A percentile compares a stretch with the other conserved stretches of the same genome.
These are phyloP conservation scores for Hypoxylon lenormandii DNA, from an alignment of 495 filamentous ascomycete species.

Conservation along the genomic window DNA sequence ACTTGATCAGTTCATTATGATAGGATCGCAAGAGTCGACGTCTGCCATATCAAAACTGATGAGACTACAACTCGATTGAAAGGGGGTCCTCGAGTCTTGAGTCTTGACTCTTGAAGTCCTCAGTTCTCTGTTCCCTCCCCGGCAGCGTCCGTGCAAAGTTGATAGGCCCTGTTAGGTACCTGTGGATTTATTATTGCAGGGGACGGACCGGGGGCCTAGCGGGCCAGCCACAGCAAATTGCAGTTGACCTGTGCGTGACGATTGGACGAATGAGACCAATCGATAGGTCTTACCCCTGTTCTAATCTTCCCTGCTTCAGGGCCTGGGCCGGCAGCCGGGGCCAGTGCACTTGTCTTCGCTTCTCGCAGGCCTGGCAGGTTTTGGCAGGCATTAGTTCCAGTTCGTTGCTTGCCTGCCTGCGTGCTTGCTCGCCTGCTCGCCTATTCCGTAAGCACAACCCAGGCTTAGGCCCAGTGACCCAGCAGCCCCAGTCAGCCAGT, in stretches of 20 bases:
- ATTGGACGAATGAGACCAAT: slow-evolving; percentile 37
- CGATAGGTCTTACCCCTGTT: slow-evolving; percentile 22
- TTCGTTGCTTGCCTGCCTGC: neutral
- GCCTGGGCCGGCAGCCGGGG: slow-evolving; percentile 33
- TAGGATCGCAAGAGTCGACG: too few relatives aligned
- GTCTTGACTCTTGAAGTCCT: neutral
- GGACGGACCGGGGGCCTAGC: slow-evolving; percentile 19
- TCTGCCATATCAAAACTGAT: too few relatives aligned
- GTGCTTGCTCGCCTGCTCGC: too few relatives aligned
- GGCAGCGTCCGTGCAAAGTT: neutral
- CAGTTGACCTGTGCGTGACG: slow-evolving; percentile 40
- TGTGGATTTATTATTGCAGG: slow-evolving; percentile 31
- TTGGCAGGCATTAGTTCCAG: slow-evolving; percentile 13
- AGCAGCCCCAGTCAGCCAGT: too few relatives aligned
- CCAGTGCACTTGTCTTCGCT: slow-evolving; percentile 38
- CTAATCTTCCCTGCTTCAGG: slow-evolving; percentile 31
- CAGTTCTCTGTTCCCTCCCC: slow-evolving; percentile 22
- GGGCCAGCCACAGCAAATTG: slow-evolving; percentile 42
- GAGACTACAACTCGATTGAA: too few relatives aligned
- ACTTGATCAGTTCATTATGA: too few relatives aligned
- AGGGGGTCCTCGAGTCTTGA: too few relatives aligned
- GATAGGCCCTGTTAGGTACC: neutral
- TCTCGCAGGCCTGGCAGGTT: slow-evolving; percentile 14
- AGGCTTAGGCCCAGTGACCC: too few relatives aligned
- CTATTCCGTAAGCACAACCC: too few relatives aligned